Evolutionary conservation across 495 filamentous ascomycete species (phyloP).

Genomic region (Corynascus novoguineensis): DNA sequence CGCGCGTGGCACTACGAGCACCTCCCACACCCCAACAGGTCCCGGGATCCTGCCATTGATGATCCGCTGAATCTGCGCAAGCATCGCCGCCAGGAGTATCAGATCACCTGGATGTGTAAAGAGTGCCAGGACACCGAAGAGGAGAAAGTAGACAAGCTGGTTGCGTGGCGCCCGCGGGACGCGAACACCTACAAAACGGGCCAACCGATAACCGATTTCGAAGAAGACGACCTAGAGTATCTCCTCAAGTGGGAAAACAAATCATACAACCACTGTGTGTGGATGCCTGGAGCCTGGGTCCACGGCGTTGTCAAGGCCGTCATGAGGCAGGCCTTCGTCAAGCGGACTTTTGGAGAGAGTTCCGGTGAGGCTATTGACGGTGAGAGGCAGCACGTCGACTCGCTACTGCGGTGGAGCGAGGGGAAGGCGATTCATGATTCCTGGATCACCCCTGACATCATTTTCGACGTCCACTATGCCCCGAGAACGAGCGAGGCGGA

Average conservation of each 20-base stretch:
- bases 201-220: conserved; percentile 45
- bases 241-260: conserved; percentile 77
- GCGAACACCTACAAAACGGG: conserved; percentile 44
- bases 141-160: conserved; percentile 60
- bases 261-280: conserved; percentile 73
- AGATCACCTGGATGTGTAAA: conserved; percentile 64
- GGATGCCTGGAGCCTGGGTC: conserved; percentile 88
- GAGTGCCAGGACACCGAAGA: conserved; percentile 55
- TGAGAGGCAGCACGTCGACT: conserved; percentile 26
- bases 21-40: conserved; percentile 48
- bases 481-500: conserved; percentile 30
- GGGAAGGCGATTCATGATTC: conserved; percentile 82
- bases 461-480: conserved; percentile 63
- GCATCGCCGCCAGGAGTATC: conserved; percentile 52
- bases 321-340: conserved; percentile 72
- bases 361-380: conserved; percentile 17
- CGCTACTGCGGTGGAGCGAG: conserved; percentile 59
- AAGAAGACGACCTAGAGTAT: conserved; percentile 73
- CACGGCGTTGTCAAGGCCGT: conserved; percentile 58
- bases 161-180: conserved; percentile 78
- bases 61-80: conserved; percentile 38
- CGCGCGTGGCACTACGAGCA: conserved; percentile 81
- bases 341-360: conserved; percentile 51
- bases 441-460: conserved; percentile 77
- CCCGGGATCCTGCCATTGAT: conserved; percentile 32